These are phyloP conservation scores for Zalaria sp. DNA, from an alignment of 2,329 filamentous ascomycete species.

Conservation along the genomic window DNA sequence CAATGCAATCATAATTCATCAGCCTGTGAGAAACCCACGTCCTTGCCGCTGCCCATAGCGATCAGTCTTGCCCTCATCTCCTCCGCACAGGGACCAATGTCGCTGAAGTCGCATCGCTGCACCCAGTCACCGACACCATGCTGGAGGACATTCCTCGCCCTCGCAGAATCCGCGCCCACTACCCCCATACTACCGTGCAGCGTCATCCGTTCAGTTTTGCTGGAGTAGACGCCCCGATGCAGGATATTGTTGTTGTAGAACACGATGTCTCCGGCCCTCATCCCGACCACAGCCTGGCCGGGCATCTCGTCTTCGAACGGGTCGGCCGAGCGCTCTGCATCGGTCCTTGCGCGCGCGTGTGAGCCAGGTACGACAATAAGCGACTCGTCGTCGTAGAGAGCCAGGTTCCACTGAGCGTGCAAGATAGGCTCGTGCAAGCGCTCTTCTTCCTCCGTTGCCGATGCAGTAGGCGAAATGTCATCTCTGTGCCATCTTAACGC, in stretches of 20 bases:
- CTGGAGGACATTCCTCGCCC: slow-evolving; percentile 61
- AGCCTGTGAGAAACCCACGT: slow-evolving; percentile 50
- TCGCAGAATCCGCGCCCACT: slow-evolving; percentile 35
- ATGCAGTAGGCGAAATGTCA: slow-evolving; percentile 56
- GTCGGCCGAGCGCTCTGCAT: slow-evolving; percentile 50
- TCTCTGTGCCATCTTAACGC: slow-evolving; percentile 76
- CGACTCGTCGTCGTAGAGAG: slow-evolving; percentile 60
- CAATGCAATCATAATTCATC: slow-evolving; percentile 22
- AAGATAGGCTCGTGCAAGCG: slow-evolving; percentile 47
- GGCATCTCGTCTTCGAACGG: slow-evolving; percentile 50
- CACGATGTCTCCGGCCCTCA: slow-evolving; percentile 63
- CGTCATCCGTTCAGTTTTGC: slow-evolving; percentile 48
- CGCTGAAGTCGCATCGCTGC: slow-evolving; percentile 40
- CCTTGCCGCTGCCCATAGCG: slow-evolving; percentile 44
- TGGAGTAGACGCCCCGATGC: slow-evolving; percentile 54
- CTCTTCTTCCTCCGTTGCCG: slow-evolving; percentile 50
- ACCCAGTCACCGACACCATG: slow-evolving; percentile 60
- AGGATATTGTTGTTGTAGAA: slow-evolving; percentile 90
- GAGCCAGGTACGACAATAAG: slow-evolving; percentile 66
- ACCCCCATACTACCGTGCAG: slow-evolving; percentile 60
- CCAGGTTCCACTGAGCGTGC: slow-evolving; percentile 81
- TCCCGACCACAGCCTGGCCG: slow-evolving; percentile 48
- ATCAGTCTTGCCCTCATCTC: slow-evolving; percentile 51
- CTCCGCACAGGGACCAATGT: slow-evolving; percentile 37
- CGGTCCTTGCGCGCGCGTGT: slow-evolving; percentile 57